These are phyloP conservation scores for Carnegiea gigantea DNA, from an alignment of 179 eudicot species.

Conservation along the genomic window DNA sequence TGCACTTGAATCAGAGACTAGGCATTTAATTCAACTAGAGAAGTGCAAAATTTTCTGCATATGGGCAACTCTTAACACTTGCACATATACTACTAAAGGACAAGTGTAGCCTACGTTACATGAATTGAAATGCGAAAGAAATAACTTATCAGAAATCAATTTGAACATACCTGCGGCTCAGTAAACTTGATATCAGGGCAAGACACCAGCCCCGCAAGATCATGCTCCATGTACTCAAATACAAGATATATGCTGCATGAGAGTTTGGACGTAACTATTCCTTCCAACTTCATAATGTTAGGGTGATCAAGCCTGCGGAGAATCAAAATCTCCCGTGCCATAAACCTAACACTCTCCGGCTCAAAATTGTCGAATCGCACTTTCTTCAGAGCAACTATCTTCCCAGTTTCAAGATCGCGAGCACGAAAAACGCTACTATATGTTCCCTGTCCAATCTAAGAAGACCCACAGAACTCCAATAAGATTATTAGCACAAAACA, in stretches of 20 bases:
- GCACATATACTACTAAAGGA: neutral
- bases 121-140: neutral
- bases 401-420: slow-evolving; percentile 63
- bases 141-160: neutral
- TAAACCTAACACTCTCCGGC: slow-evolving; percentile 90
- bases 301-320: slow-evolving; percentile 90
- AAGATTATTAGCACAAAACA: neutral
- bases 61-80: neutral
- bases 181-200: slow-evolving; percentile 70
- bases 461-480: neutral
- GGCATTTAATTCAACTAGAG: neutral
- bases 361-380: slow-evolving; percentile 86
- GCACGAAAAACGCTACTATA: slow-evolving; percentile 86
- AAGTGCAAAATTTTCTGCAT: neutral
- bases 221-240: slow-evolving; percentile 93
- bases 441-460: slow-evolving; percentile 86
- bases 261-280: slow-evolving; percentile 64
- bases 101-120: neutral
- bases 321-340: slow-evolving; percentile 82
- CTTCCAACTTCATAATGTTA: slow-evolving; percentile 75
- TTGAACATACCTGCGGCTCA: slow-evolving; percentile 66
- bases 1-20: neutral
- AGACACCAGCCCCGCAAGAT: slow-evolving; percentile 70
- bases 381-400: slow-evolving; percentile 82
- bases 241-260: slow-evolving; percentile 87